A percentile compares a stretch with the other conserved stretches of the same genome.
Evolutionary conservation across 2,329 filamentous ascomycete species (phyloP).

Genomic region (Talaromyces sp.): DNA sequence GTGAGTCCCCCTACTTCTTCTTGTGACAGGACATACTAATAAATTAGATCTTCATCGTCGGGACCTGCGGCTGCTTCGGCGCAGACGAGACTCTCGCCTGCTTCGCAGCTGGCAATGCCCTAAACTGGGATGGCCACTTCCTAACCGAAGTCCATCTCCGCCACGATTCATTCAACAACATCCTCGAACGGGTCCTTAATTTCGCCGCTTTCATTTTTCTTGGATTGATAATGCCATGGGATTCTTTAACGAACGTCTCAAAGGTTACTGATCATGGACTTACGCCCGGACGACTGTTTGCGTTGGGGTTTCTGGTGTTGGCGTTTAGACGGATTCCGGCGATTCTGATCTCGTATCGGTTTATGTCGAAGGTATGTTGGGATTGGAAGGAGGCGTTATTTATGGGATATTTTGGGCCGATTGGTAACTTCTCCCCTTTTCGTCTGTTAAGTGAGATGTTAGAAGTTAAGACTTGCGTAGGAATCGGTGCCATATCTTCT

Average conservation of each 20-base stretch:
- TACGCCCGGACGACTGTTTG: conserved; percentile 47
- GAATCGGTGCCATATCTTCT: conserved; percentile 44
- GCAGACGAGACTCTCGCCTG: conserved; percentile 58
- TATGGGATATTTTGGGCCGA: conserved; percentile 53
- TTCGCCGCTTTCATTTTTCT: conserved; percentile 59
- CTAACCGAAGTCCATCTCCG: conserved; percentile 51
- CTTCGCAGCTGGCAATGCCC: conserved; percentile 54
- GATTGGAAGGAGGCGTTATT: conserved; percentile 56
- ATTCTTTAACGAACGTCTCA: conserved; percentile 49
- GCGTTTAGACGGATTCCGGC: conserved; percentile 55
- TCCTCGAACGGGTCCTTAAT: conserved; percentile 55
- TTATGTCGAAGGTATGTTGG: conserved; percentile 51
- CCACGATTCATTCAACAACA: conserved; percentile 58
- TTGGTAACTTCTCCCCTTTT: conserved; percentile 24
- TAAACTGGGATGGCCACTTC: conserved; percentile 61
- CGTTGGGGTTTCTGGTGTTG: conserved; percentile 50
- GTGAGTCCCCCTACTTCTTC: conserved; percentile 22
- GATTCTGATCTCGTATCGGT: conserved; percentile 50
- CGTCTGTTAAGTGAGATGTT: not conserved
- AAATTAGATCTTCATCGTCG: conserved; percentile 53
- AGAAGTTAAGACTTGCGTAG: conserved; percentile 19
- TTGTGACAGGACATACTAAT: too few relatives aligned
- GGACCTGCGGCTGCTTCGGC: conserved; percentile 54
- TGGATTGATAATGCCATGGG: conserved; percentile 53
- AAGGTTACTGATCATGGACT: conserved; percentile 43